Conservation (phyloP, 345 rosid species). For the Lumnitzera littorea region DNA sequence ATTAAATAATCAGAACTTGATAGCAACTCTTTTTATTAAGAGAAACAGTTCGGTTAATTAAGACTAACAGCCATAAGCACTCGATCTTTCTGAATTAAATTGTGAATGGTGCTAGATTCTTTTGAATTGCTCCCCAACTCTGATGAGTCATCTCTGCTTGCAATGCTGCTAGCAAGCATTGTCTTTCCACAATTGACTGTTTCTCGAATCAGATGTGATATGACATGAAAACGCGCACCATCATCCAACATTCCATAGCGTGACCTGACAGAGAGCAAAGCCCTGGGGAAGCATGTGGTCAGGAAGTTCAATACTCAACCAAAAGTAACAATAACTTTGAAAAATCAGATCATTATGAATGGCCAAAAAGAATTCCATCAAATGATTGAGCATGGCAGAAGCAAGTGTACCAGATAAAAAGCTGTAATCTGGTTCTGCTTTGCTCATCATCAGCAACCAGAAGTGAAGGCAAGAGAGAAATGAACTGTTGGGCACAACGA, state of each 20-base stretch:
- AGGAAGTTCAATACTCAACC: conserved; percentile 17
- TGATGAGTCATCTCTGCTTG: conserved; percentile 58
- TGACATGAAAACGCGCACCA: conserved; percentile 89
- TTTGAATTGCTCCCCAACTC: conserved; percentile 54
- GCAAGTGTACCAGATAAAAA: conserved; percentile 63
- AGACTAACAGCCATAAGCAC: conserved; percentile 67
- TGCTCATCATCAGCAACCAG: conserved; percentile 81
- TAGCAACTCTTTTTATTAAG: background rate
- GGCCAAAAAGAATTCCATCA: background rate
- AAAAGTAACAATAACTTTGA: background rate
- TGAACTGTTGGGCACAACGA: conserved; percentile 73
- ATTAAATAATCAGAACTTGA: background rate
- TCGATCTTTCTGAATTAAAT: conserved; percentile 84
- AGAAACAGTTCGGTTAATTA: background rate
- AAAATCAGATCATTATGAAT: background rate
- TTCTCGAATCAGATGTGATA: conserved; percentile 85
- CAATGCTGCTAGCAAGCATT: conserved; percentile 68
- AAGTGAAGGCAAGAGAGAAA: conserved; percentile 73
- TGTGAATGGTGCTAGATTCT: conserved; percentile 58
- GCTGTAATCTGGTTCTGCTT: conserved; percentile 81
- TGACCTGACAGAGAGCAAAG: conserved; percentile 71
- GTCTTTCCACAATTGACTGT: conserved; percentile 77
- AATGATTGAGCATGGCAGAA: background rate
- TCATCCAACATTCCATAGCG: conserved; percentile 72
- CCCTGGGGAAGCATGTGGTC: conserved; percentile 31